A percentile compares a stretch with the other conserved stretches of the same genome.
Evolutionary conservation across 108 stramenopile genomes (phyloP).

Genomic region (Skeletonema grethae): DNA sequence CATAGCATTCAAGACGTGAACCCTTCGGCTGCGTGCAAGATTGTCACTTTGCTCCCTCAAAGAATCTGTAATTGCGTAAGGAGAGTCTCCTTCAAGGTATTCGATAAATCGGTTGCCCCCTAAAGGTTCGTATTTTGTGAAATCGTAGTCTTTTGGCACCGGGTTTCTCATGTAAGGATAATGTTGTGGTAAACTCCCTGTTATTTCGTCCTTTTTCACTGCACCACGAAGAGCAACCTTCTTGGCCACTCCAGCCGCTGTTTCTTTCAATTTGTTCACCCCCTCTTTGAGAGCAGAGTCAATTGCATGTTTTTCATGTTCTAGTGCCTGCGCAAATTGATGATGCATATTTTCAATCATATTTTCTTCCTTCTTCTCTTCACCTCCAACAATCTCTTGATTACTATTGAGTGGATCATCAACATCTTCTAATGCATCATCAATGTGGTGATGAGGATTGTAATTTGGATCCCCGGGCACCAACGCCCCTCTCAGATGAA

Average conservation of each 20-base stretch:
- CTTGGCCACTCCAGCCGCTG: conserved; percentile 17
- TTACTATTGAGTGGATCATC: conserved; percentile 1
- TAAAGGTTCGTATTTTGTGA: conserved; percentile 29
- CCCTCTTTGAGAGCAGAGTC: not conserved
- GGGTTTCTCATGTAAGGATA: conserved; percentile 44
- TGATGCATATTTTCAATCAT: conserved; percentile 28
- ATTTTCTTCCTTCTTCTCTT: not conserved
- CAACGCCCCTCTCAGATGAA: conserved; percentile 30
- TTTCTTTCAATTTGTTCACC: conserved; percentile 15
- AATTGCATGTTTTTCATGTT: conserved; percentile 2
- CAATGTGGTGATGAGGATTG: conserved; percentile 46
- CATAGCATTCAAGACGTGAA: conserved; percentile 73
- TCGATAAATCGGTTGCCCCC: conserved; percentile 35
- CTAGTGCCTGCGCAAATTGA: conserved; percentile 9
- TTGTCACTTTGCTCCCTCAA: conserved; percentile 29
- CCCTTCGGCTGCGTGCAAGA: conserved; percentile 68
- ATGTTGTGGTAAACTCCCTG: not conserved
- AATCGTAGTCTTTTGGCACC: conserved; percentile 21
- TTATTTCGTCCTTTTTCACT: not conserved
- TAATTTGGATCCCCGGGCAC: conserved; percentile 47
- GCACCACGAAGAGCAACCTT: conserved; percentile 13
- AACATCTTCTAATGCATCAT: conserved; percentile 25
- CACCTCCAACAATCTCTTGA: conserved; percentile 20
- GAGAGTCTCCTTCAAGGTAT: conserved; percentile 42
- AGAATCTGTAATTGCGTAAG: conserved; percentile 14